Percentiles rank a stretch among this genome's conserved stretches.
Evolutionary conservation across 139 green algal genomes (phyloP).

Genomic region (Pseudopediastrum boryanum): DNA sequence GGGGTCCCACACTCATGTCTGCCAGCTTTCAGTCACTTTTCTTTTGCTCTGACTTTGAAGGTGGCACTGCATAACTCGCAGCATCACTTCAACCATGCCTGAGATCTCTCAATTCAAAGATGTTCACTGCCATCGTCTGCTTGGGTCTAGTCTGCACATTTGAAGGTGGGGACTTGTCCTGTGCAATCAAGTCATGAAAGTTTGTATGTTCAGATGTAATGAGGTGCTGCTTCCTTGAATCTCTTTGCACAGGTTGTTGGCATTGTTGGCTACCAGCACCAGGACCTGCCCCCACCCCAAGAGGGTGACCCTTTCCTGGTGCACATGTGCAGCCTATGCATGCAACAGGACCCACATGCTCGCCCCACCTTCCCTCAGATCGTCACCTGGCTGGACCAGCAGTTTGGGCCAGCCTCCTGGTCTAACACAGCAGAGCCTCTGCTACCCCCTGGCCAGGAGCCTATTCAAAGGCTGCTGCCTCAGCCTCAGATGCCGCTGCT

Average conservation of each 20-base stretch:
- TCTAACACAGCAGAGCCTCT: constrained; percentile 12
- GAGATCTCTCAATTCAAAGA: background rate
- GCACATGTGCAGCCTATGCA: constrained; percentile 14
- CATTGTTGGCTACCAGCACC: constrained; percentile 21
- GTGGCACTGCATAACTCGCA: no score
- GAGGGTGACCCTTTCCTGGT: constrained; percentile 10
- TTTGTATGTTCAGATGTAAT: background rate
- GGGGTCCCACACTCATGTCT: no score
- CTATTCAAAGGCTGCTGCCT: background rate
- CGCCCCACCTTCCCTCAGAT: constrained; percentile 24
- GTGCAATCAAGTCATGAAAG: background rate
- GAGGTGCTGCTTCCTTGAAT: no score
- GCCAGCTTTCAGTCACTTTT: no score
- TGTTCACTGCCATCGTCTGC: background rate
- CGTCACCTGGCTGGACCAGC: constrained; percentile 22
- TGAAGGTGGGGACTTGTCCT: background rate
- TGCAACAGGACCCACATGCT: background rate
- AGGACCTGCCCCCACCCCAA: constrained; percentile 2
- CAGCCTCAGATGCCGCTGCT: background rate
- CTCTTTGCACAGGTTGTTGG: constrained; percentile 22
- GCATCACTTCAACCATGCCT: background rate
- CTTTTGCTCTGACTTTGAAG: no score
- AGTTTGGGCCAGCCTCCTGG: constrained; percentile 33
- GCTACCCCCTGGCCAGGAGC: constrained; percentile 18
- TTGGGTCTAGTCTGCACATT: background rate